Base-by-base conservation (phyloP, 805 yeast genomes). In the Saccharomycopsis selenospora region DNA sequence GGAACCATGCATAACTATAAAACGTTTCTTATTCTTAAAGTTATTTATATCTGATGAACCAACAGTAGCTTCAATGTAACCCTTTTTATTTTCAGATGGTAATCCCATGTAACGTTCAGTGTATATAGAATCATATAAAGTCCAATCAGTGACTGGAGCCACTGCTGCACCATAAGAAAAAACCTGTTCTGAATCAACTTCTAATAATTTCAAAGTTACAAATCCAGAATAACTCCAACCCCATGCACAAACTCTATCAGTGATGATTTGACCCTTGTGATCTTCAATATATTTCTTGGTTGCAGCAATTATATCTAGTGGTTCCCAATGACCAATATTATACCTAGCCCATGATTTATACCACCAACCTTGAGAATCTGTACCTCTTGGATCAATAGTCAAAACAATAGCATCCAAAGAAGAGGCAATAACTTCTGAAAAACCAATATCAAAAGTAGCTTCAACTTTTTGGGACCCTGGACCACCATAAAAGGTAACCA, bases 171-270 rank as follows among this genome's bases (percentile, higher is more conserved):
- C 98, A 63, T 80, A 93, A 50, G 77, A 77, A 72, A 93, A 90
- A 13, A 80, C 77, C 30, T 77, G 67, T 14, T 88, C 87, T 2
- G 71, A 72, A 64, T 93, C 98, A 20, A 72, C 71, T 65, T 93
- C 98, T 42, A 93, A 68, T 0, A 95, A 84, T 66, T 90, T 93
- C 57, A 93, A 73, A 0, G 99, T 89, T 73, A 88, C 75, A 61
- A 79, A 93, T 0, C 98, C 99, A 43, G 99, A 99, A 62, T 91
- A 93, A 20, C 95, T 85, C 99, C 99, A 93, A 6, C 99, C 99
- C 91, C 97, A 93, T 48, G 91, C 77, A 0, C 95, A 95, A 10
- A 87, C 80, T 52, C 77, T 75, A 3, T 73, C 67, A 22, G 69
- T 64, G 61, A 90, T 85, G 38, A 93, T 83, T 59, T 82, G 91